Conservation (phyloP, 2,329 filamentous ascomycete species). For the Xylariaceae sp. region DNA sequence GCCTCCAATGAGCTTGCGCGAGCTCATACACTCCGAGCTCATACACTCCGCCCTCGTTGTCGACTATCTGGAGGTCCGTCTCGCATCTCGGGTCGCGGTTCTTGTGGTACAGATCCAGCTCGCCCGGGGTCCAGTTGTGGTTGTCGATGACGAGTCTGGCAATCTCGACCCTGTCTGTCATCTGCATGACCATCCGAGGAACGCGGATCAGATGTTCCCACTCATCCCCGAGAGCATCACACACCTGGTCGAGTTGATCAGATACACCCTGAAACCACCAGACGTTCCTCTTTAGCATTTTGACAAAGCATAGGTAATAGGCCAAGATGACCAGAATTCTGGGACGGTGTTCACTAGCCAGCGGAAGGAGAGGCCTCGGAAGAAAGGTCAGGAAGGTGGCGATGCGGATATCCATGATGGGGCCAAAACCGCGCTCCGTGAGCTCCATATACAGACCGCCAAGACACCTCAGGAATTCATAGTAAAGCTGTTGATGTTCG, state of each 20-base stretch:
- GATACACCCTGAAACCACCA: slow-evolving; percentile 47
- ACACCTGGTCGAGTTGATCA: slow-evolving; percentile 38
- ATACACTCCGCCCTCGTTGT: slow-evolving; percentile 10
- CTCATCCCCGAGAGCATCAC: slow-evolving; percentile 28
- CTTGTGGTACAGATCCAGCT: slow-evolving; percentile 16
- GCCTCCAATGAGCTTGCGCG: slow-evolving; percentile 12
- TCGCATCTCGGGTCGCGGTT: slow-evolving; percentile 15
- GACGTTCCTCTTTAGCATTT: slow-evolving; percentile 27
- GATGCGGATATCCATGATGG: slow-evolving; percentile 40
- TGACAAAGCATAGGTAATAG: slow-evolving; percentile 44
- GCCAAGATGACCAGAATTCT: slow-evolving; percentile 45
- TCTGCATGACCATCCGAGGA: slow-evolving; percentile 30
- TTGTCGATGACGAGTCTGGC: slow-evolving; percentile 37
- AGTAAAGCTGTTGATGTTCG: slow-evolving; percentile 32
- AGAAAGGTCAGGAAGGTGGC: slow-evolving; percentile 47
- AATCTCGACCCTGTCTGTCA: slow-evolving; percentile 27
- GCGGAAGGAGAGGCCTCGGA: slow-evolving; percentile 34
- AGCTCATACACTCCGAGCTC: slow-evolving; percentile 15
- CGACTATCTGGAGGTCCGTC: slow-evolving; percentile 13
- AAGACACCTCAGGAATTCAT: slow-evolving; percentile 39
- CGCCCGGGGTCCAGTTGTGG: slow-evolving; percentile 31
- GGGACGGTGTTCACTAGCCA: slow-evolving; percentile 33
- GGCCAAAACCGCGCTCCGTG: slow-evolving; percentile 32
- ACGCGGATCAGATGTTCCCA: slow-evolving; percentile 35
- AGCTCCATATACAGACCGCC: slow-evolving; percentile 46